phyloP scores from a whole-genome alignment of 2,329 filamentous ascomycete genomes.

The Aspergillus caelatus region DNA sequence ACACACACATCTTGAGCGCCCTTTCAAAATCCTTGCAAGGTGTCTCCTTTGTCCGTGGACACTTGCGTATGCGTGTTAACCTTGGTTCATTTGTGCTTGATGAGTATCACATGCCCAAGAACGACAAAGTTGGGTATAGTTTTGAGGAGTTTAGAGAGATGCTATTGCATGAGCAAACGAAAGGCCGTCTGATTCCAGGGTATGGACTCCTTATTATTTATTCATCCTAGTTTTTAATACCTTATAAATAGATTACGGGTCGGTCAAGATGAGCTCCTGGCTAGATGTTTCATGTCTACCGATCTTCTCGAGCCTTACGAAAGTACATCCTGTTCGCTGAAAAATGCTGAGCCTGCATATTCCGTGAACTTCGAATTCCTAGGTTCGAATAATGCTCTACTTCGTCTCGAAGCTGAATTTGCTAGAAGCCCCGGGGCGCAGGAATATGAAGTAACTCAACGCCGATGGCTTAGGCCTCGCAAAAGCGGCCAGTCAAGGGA shows the following conservation, averaged over 20 bases:
- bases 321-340: constrained; percentile 22
- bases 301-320: constrained; percentile 33
- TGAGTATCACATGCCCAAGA: constrained; percentile 34
- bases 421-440: constrained; percentile 28
- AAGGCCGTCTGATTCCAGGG: constrained; percentile 42
- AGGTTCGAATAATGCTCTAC: constrained; percentile 28
- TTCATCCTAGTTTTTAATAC: not conserved
- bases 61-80: constrained; percentile 46
- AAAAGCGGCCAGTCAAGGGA: constrained; percentile 23
- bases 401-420: constrained; percentile 45
- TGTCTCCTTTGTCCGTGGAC: constrained; percentile 35
- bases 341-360: constrained; percentile 34
- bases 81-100: constrained; percentile 46
- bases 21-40: constrained; percentile 35
- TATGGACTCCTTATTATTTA: constrained; percentile 24
- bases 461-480: constrained; percentile 40
- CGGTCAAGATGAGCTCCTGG: constrained; percentile 30
- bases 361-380: constrained; percentile 47
- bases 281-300: constrained; percentile 30
- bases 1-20: constrained; percentile 30
- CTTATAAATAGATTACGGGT: constrained; percentile 27
- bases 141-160: constrained; percentile 46
- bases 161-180: constrained; percentile 39
- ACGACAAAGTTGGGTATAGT: constrained; percentile 29
- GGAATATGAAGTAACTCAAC: constrained; percentile 37